Evolutionary conservation across 2,329 filamentous ascomycete genomes (phyloP).

Genomic region (Penicillium brasilianum): DNA sequence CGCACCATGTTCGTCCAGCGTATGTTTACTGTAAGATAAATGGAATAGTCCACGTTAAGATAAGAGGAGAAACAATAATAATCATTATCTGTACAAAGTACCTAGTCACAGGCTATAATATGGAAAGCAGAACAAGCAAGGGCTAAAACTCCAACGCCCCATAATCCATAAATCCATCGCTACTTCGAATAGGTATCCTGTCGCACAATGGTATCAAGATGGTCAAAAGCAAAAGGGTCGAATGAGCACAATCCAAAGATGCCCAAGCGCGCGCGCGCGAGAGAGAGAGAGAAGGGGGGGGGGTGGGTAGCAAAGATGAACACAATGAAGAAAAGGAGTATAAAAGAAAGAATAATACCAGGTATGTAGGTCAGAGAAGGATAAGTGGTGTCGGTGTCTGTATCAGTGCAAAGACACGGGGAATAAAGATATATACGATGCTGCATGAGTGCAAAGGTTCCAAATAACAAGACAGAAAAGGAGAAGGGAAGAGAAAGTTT

Average conservation of each 20-base stretch:
- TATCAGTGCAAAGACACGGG: slow-evolving; percentile 1
- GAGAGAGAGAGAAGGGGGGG: no score
- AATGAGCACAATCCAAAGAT: neutral
- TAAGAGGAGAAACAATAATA: neutral
- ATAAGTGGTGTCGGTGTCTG: neutral
- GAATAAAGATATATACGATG: slow-evolving; percentile 4
- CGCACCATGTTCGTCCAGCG: no score
- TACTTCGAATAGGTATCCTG: slow-evolving; percentile 19
- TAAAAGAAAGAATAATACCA: slow-evolving; percentile 2
- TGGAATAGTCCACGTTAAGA: neutral
- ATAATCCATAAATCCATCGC: slow-evolving; percentile 14
- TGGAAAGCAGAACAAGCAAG: neutral
- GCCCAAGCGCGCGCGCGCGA: neutral
- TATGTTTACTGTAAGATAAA: no score
- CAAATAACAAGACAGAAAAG: slow-evolving; percentile 7
- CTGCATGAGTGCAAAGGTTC: slow-evolving; percentile 1
- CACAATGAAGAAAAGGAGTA: neutral
- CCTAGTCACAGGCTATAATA: neutral
- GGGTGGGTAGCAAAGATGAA: no score
- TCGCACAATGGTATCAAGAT: slow-evolving; percentile 28
- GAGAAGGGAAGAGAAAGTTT: neutral
- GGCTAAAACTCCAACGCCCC: slow-evolving; percentile 15
- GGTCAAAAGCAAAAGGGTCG: slow-evolving; percentile 3
- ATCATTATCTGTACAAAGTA: neutral
- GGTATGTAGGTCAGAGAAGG: slow-evolving; percentile 15